These are phyloP conservation scores for Chalciporus sp. DNA, from an alignment of 1,284 basidiomycete species.

Conservation along the genomic window DNA sequence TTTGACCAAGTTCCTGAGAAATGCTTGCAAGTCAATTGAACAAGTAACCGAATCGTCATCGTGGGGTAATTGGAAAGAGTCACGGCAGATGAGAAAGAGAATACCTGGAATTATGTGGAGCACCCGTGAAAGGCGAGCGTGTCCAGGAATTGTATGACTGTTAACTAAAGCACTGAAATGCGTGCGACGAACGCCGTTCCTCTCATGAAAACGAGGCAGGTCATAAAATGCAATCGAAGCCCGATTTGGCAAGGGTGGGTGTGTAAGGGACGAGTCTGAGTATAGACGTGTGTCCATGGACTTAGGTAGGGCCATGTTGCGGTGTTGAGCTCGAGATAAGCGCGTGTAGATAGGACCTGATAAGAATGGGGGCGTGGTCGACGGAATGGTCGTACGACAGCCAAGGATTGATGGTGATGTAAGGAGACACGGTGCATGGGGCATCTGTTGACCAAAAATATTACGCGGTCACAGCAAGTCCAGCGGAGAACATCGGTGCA, in stretches of 20 bases:
- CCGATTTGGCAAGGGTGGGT: slow-evolving; percentile 22
- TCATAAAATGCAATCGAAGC: slow-evolving; percentile 9
- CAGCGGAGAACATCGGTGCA: slow-evolving; percentile 11
- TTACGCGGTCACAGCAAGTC: slow-evolving; percentile 16
- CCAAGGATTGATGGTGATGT: slow-evolving; percentile 24
- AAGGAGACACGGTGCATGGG: slow-evolving; percentile 26
- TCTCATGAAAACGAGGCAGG: slow-evolving; percentile 24
- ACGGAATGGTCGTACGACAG: slow-evolving; percentile 16
- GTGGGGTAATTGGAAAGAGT: slow-evolving; percentile 22
- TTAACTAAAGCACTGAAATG: slow-evolving; percentile 11
- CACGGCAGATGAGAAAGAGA: slow-evolving; percentile 10
- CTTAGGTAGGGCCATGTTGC: slow-evolving; percentile 19
- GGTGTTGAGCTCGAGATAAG: slow-evolving; percentile 12
- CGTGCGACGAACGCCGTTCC: slow-evolving; percentile 15
- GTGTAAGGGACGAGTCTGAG: slow-evolving; percentile 10
- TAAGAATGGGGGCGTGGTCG: slow-evolving; percentile 11
- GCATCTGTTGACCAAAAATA: slow-evolving; percentile 17
- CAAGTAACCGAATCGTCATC: slow-evolving; percentile 20
- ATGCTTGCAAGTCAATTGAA: not conserved
- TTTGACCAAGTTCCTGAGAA: slow-evolving; percentile 5
- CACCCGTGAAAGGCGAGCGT: slow-evolving; percentile 8
- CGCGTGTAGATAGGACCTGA: slow-evolving; percentile 5
- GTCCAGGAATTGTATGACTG: slow-evolving; percentile 9
- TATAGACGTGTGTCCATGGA: slow-evolving; percentile 19
- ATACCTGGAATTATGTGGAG: slow-evolving; percentile 22